Evolutionary conservation across 2,329 filamentous ascomycete species (phyloP).

Genomic region (Neofusicoccum sp.): DNA sequence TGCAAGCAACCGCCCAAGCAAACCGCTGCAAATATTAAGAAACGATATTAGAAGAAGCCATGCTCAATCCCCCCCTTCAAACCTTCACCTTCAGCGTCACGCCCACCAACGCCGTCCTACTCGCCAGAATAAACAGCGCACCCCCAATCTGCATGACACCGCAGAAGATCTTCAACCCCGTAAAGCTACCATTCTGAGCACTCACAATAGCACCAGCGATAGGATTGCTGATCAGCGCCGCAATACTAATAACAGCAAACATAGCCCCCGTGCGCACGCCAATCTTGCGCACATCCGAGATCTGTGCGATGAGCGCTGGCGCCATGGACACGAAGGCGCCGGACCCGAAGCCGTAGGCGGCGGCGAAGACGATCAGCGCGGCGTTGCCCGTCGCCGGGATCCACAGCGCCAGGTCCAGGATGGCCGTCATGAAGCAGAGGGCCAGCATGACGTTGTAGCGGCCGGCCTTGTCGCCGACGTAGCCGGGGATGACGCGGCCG

Average conservation of each 20-base stretch:
- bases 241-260: slow-evolving; percentile 64
- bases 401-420: slow-evolving; percentile 60
- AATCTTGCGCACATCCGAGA: slow-evolving; percentile 69
- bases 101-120: slow-evolving; percentile 32
- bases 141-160: slow-evolving; percentile 57
- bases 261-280: slow-evolving; percentile 68
- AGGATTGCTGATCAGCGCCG: slow-evolving; percentile 67
- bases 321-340: slow-evolving; percentile 67
- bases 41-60: neutral
- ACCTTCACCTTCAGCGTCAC: slow-evolving; percentile 31
- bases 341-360: slow-evolving; percentile 70
- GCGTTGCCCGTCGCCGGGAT: slow-evolving; percentile 51
- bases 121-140: slow-evolving; percentile 34
- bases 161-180: slow-evolving; percentile 66
- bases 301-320: slow-evolving; percentile 68
- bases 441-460: slow-evolving; percentile 58
- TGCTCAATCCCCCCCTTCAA: slow-evolving; percentile 7
- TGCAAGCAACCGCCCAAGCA: neutral
- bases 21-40: neutral
- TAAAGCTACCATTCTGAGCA: slow-evolving; percentile 50
- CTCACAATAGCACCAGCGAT: slow-evolving; percentile 58
- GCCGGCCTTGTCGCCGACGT: slow-evolving; percentile 56
- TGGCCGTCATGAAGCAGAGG: slow-evolving; percentile 46
- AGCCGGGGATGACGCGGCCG: slow-evolving; percentile 58
- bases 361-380: slow-evolving; percentile 64